These are phyloP conservation scores for Puccinia polysora DNA, from an alignment of 1,284 basidiomycete species.

Conservation along the genomic window DNA sequence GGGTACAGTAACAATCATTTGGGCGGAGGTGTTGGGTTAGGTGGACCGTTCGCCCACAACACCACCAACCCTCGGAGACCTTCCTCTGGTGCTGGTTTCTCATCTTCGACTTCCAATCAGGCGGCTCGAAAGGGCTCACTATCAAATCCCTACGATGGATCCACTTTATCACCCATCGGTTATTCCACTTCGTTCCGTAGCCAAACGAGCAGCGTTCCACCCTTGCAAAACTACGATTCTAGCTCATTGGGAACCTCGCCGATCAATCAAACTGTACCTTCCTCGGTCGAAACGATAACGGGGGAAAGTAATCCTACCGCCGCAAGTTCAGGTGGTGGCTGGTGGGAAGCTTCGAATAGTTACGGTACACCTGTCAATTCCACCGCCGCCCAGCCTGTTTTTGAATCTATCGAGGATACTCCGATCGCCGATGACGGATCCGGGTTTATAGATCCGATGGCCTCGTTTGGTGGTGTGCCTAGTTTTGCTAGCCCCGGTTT, in stretches of 20 bases:
- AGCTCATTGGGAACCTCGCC: slow-evolving; percentile 43
- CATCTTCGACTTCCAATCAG: slow-evolving; percentile 17
- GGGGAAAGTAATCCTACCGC: slow-evolving; percentile 5
- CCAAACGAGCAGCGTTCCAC: slow-evolving; percentile 31
- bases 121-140: slow-evolving; percentile 16
- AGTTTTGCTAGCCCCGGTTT: slow-evolving; percentile 1
- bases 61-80: slow-evolving; percentile 26
- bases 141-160: slow-evolving; percentile 35
- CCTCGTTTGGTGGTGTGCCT: slow-evolving; percentile 24
- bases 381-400: slow-evolving; percentile 12
- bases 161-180: slow-evolving; percentile 41
- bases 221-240: slow-evolving; percentile 22
- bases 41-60: slow-evolving; percentile 29
- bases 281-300: slow-evolving; percentile 45
- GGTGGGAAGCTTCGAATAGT: slow-evolving; percentile 42
- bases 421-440: slow-evolving; percentile 35
- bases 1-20: slow-evolving; percentile 23
- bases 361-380: slow-evolving; percentile 23
- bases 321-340: slow-evolving; percentile 20
- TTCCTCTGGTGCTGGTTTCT: slow-evolving; percentile 35
- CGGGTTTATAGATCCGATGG: slow-evolving; percentile 43
- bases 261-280: slow-evolving; percentile 47
- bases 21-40: slow-evolving; percentile 7
- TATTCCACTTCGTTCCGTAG: slow-evolving; percentile 31
- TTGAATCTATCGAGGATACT: slow-evolving; percentile 19